Percentiles rank a stretch among this genome's conserved stretches.
These are phyloP conservation scores for Cercis canadensis DNA, from an alignment of 306 rosid genomes.

Conservation along the genomic window DNA sequence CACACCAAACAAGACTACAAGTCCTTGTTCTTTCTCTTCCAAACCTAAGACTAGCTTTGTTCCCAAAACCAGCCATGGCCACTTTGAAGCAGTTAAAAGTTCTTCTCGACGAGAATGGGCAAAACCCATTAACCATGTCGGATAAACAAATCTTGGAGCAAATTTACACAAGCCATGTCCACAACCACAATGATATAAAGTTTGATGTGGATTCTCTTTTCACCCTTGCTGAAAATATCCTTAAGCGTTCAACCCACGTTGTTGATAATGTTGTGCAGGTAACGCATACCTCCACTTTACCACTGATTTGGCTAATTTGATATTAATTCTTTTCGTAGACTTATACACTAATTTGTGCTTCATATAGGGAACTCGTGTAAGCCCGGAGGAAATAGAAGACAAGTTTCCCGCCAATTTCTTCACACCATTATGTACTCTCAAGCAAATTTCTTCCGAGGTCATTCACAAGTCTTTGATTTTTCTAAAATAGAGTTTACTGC, in stretches of 20 bases:
- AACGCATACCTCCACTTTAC: too few species aligned
- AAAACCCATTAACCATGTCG: conserved; percentile 44
- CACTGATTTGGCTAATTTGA: too few species aligned
- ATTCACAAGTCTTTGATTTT: too few species aligned
- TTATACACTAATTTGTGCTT: too few species aligned
- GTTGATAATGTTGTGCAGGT: conserved; percentile 52
- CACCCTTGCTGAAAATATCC: conserved; percentile 43
- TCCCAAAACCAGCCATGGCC: too few species aligned
- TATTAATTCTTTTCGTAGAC: too few species aligned
- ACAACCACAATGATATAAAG: conserved; percentile 25
- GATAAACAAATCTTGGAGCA: conserved; percentile 49
- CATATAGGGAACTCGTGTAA: conserved; percentile 49
- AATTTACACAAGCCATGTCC: conserved; percentile 52
- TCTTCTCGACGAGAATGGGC: conserved; percentile 3
- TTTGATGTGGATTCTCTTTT: conserved; percentile 55
- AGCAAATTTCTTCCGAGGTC: conserved; percentile 47
- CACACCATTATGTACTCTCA: conserved; percentile 47
- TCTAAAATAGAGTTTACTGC: too few species aligned
- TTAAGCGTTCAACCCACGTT: conserved; percentile 42
- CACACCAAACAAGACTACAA: too few species aligned
- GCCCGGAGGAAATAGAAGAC: conserved; percentile 33
- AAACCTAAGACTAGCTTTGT: too few species aligned
- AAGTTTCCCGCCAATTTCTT: conserved; percentile 27
- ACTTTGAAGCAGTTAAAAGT: too few species aligned
- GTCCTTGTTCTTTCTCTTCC: too few species aligned